Base-by-base conservation (phyloP, 305 asterid genomes). In the Ruellia speciosa region DNA sequence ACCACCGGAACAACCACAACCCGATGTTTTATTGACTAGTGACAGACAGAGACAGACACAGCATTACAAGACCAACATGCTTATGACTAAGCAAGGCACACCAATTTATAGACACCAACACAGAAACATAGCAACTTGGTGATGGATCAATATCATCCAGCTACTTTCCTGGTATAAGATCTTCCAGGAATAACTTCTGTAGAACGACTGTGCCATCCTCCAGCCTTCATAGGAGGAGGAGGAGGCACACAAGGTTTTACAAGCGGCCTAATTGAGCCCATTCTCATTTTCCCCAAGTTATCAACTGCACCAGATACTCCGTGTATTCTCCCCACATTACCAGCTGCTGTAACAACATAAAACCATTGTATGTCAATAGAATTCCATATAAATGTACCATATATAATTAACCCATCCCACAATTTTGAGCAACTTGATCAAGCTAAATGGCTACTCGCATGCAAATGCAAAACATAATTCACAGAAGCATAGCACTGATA, bases 171-270 rank as follows among this genome's bases (percentile, higher is more conserved):
- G 68, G 56, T 70, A 50, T 62, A 73, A 17, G 77, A 17, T 62
- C 77, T 67, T 54, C 70, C 70, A 39, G 79, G 72, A 53, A 67
- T 45, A 65, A 47, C 65, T 58, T 77, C 88, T 66, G 78, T 86
- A 15, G 96, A 74, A 56, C 79, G 77, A 60, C 81, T 77, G 35
- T 84, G 93, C 88, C 89, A 86, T 52, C 96, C 97, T 70, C 99
- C 99, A 39, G 96, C 97, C 74, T 86, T 88, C 97, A 92, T 82
- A 14, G 93, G 90, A 35, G 82, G 48, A 33, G 82, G 46, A 34
- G 46, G 93, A 54, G 87, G 85, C 43, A 71, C 70, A 19, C 77
- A 73, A 31, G 75, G 77, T 72, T 72, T 83, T 54, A 75, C 77
- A 58, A 74, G 64, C 9, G 75, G 71, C 58, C 81, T 73, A 49